Conservation (phyloP, 2,329 filamentous ascomycete species). For the Aspergillus thermomutatus region DNA sequence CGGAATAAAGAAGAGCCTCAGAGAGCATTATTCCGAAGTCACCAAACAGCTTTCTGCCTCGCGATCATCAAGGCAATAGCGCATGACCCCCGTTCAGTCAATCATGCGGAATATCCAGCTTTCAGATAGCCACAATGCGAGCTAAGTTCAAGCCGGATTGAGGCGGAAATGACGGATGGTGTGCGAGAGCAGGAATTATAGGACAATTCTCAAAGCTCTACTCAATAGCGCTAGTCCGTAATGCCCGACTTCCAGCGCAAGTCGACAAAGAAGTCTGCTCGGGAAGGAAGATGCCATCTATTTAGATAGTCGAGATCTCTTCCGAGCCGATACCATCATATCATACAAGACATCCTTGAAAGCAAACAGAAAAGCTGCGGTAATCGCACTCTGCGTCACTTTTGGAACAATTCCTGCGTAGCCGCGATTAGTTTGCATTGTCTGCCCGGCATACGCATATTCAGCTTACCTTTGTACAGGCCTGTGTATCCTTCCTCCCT, state of each 20-base stretch:
- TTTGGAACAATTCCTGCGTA: slow-evolving; percentile 83
- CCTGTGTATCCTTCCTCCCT: slow-evolving; percentile 87
- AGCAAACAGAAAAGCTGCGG: slow-evolving; percentile 91
- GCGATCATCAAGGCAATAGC: neutral
- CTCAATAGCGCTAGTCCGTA: neutral
- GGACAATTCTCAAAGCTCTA: neutral
- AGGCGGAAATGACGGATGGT: neutral
- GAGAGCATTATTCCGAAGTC: neutral
- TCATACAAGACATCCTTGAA: slow-evolving; percentile 97
- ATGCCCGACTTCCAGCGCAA: neutral
- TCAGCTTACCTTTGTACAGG: slow-evolving; percentile 79
- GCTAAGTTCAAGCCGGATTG: neutral
- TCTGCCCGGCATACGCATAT: neutral
- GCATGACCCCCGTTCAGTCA: neutral
- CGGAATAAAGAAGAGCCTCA: neutral
- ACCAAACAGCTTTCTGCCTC: neutral
- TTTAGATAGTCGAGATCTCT: slow-evolving; percentile 28
- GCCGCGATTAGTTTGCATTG: slow-evolving; percentile 6
- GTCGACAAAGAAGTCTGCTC: neutral
- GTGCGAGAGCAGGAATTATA: neutral
- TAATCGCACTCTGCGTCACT: slow-evolving; percentile 94
- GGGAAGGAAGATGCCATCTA: slow-evolving; percentile 14
- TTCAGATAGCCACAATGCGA: neutral
- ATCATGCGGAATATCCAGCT: neutral
- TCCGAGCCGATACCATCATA: slow-evolving; percentile 35